Conservation (phyloP, 2,329 filamentous ascomycete species). For the Nannizziopsis arthrosporioides region DNA sequence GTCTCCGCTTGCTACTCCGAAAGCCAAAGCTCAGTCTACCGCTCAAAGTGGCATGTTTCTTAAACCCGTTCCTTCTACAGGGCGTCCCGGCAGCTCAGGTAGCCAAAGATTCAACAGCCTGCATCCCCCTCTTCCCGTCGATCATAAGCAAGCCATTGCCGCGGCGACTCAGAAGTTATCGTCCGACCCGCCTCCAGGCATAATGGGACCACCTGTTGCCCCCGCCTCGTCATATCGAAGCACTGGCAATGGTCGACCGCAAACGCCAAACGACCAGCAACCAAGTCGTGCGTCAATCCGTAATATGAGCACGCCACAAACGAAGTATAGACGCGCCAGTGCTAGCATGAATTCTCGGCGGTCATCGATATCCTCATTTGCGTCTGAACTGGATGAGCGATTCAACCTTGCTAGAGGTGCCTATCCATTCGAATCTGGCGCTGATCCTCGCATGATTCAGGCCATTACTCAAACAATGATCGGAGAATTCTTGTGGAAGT, state of each 20-base stretch:
- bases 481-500: slow-evolving; percentile 97
- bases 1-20: slow-evolving; percentile 31
- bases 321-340: slow-evolving; percentile 30
- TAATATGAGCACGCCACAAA: slow-evolving; percentile 49
- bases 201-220: slow-evolving; percentile 75
- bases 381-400: slow-evolving; percentile 79
- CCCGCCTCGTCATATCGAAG: slow-evolving; percentile 62
- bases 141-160: slow-evolving; percentile 76
- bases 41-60: slow-evolving; percentile 25
- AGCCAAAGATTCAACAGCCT: slow-evolving; percentile 48
- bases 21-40: slow-evolving; percentile 23
- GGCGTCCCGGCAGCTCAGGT: slow-evolving; percentile 59
- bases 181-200: slow-evolving; percentile 34
- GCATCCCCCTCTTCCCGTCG: slow-evolving; percentile 64
- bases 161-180: slow-evolving; percentile 54
- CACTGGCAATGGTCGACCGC: slow-evolving; percentile 42
- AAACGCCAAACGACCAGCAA: slow-evolving; percentile 46
- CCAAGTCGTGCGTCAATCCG: slow-evolving; percentile 34
- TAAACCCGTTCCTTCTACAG: slow-evolving; percentile 25
- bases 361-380: slow-evolving; percentile 90
- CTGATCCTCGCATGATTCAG: slow-evolving; percentile 96
- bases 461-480: slow-evolving; percentile 99
- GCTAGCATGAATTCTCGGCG: slow-evolving; percentile 46
- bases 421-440: slow-evolving; percentile 55
- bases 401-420: slow-evolving; percentile 62